These are phyloP conservation scores for Fusarium clavum DNA, from an alignment of 2,329 filamentous ascomycete species.

Conservation along the genomic window DNA sequence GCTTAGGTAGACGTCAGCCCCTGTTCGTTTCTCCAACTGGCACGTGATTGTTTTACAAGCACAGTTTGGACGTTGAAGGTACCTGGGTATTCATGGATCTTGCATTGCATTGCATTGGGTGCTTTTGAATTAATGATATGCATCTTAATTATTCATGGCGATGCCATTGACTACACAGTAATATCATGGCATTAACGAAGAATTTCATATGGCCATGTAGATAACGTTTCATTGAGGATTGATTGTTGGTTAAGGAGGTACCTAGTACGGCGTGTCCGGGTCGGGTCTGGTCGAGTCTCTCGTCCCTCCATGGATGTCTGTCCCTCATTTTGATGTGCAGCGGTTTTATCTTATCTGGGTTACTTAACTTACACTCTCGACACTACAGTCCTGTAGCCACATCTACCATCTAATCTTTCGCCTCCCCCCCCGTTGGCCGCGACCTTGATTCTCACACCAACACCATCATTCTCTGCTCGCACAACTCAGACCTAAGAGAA, in stretches of 20 bases:
- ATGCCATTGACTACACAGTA: background rate
- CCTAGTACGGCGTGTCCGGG: constrained; percentile 38
- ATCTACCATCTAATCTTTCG: constrained; percentile 34
- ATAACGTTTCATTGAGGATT: background rate
- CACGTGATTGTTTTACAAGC: constrained; percentile 40
- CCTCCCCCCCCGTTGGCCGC: constrained; percentile 22
- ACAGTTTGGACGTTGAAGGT: constrained; percentile 1
- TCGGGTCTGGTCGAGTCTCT: constrained; percentile 12
- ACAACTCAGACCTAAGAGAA: constrained; percentile 1
- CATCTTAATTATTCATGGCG: background rate
- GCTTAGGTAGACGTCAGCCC: constrained; percentile 14
- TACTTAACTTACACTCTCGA: constrained; percentile 1
- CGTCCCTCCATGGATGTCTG: background rate
- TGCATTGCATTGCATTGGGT: background rate
- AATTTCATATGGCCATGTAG: background rate
- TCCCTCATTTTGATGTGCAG: constrained; percentile 30
- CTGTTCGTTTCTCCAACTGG: background rate
- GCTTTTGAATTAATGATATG: background rate
- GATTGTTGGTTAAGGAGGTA: constrained; percentile 5
- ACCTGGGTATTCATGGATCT: background rate
- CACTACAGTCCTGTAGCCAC: constrained; percentile 40
- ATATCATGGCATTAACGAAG: background rate
- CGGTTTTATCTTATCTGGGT: constrained; percentile 30
- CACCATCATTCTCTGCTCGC: constrained; percentile 16
- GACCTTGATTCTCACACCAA: constrained; percentile 24